Evolutionary conservation across 2,329 filamentous ascomycete species (phyloP).

Genomic region (Zymoseptoria passerinii): DNA sequence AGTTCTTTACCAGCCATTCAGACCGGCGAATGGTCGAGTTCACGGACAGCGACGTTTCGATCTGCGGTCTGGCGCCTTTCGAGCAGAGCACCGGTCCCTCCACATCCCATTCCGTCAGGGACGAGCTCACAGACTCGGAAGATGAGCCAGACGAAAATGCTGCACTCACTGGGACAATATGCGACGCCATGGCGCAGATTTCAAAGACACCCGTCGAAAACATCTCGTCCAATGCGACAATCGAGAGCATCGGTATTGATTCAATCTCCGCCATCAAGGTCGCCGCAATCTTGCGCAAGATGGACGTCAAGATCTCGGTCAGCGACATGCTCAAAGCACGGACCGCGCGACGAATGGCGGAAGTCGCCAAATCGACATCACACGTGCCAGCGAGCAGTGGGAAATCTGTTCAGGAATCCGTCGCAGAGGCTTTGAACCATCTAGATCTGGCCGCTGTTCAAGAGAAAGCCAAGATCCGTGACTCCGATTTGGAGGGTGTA

Average conservation of each 20-base stretch:
- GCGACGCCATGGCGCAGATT: slow-evolving; percentile 44
- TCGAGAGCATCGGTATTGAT: slow-evolving; percentile 82
- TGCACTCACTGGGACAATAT: slow-evolving; percentile 28
- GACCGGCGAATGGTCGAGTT: slow-evolving; percentile 49
- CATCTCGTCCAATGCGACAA: slow-evolving; percentile 54
- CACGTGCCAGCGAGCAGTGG: slow-evolving; percentile 14
- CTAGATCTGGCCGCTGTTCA: slow-evolving; percentile 4
- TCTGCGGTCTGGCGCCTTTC: slow-evolving; percentile 56
- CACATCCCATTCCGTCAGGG: slow-evolving; percentile 1
- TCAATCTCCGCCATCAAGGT: slow-evolving; percentile 89
- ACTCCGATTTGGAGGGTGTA: slow-evolving; percentile 45
- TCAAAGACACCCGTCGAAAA: slow-evolving; percentile 51
- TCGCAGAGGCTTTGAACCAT: slow-evolving; percentile 10
- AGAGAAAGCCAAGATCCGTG: slow-evolving; percentile 30
- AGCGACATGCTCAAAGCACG: slow-evolving; percentile 61
- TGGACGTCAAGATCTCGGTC: slow-evolving; percentile 55
- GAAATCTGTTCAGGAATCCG: slow-evolving; percentile 27
- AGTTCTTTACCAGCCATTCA: slow-evolving; percentile 45
- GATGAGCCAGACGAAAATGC: slow-evolving; percentile 5
- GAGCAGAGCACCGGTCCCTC: slow-evolving; percentile 1
- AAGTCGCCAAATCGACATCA: slow-evolving; percentile 18
- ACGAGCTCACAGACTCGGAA: neutral
- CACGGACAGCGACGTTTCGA: slow-evolving; percentile 43
- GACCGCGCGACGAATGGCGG: slow-evolving; percentile 58
- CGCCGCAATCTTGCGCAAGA: slow-evolving; percentile 58